Evolutionary conservation across 1,139 yeast genomes (phyloP).

Genomic region (Hansenula sp.): DNA sequence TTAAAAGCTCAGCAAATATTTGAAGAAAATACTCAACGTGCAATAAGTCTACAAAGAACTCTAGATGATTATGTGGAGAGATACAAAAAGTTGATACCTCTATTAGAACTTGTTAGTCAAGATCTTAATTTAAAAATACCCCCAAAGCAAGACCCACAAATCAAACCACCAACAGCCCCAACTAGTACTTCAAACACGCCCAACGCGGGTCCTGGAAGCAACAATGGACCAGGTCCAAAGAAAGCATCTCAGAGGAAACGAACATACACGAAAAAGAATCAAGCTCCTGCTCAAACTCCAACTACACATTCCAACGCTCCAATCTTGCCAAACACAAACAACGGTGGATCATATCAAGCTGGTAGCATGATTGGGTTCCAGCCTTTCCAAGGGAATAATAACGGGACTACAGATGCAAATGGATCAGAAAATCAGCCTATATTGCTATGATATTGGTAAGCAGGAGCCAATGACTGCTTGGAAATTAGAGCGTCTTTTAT

Average conservation of each 20-base stretch:
- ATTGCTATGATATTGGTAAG: constrained; percentile 6
- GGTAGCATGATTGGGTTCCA: background rate
- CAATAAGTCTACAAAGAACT: constrained; percentile 18
- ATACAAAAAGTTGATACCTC: constrained; percentile 20
- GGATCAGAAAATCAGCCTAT: constrained; percentile 20
- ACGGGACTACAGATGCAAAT: constrained; percentile 1
- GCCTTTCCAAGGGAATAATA: background rate
- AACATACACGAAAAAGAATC: constrained; percentile 16
- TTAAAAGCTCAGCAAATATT: background rate
- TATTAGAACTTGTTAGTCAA: constrained; percentile 16
- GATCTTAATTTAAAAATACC: constrained; percentile 15
- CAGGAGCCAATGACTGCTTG: background rate
- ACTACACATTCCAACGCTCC: constrained; percentile 10
- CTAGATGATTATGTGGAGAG: constrained; percentile 22
- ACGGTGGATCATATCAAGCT: background rate
- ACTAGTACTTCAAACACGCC: background rate
- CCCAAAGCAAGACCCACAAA: constrained; percentile 16
- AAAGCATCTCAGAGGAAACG: constrained; percentile 14
- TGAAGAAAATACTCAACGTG: constrained; percentile 9
- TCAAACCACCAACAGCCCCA: constrained; percentile 11
- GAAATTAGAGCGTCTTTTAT: no score
- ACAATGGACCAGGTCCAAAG: constrained; percentile 4
- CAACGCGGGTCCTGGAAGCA: background rate
- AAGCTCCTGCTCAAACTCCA: background rate
- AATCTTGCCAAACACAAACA: background rate